phyloP scores from a whole-genome alignment of 192 early-diverging fungal genomes.

The Coemansia sp. region DNA sequence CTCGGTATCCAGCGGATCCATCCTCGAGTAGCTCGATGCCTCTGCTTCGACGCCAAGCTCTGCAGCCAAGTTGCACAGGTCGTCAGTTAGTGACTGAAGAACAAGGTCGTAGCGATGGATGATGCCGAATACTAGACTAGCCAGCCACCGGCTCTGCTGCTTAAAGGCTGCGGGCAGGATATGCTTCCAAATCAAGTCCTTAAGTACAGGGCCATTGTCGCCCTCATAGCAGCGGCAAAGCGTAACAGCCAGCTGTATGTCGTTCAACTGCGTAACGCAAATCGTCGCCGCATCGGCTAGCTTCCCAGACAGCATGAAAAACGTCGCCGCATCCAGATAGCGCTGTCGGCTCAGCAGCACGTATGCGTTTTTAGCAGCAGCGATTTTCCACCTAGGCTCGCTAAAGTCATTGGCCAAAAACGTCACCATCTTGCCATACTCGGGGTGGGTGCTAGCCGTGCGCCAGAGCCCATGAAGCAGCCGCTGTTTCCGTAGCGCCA shows the following conservation, averaged over 20 bases:
- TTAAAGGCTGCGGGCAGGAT: constrained; percentile 40
- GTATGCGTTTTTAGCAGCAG: constrained; percentile 97
- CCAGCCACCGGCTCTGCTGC: constrained; percentile 46
- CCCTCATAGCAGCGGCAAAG: constrained; percentile 92
- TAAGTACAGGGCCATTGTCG: constrained; percentile 50
- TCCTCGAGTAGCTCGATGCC: constrained; percentile 25
- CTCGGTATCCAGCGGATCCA: constrained; percentile 49
- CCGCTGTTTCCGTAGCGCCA: constrained; percentile 87
- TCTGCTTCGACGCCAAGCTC: constrained; percentile 33
- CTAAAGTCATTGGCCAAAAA: constrained; percentile 94
- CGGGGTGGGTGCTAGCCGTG: constrained; percentile 74
- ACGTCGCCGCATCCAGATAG: constrained; percentile 90
- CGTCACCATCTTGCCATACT: constrained; percentile 82
- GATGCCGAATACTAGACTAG: constrained; percentile 43
- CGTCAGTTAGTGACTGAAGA: constrained; percentile 38
- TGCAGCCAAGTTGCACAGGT: constrained; percentile 22
- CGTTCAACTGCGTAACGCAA: constrained; percentile 86
- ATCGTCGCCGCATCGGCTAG: constrained; percentile 91
- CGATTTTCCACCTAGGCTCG: constrained; percentile 84
- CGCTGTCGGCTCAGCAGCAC: constrained; percentile 93
- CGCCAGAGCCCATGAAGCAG: constrained; percentile 90
- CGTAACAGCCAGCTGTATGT: constrained; percentile 88
- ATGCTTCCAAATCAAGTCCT: constrained; percentile 34
- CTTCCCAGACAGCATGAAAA: constrained; percentile 88
- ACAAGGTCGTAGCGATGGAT: constrained; percentile 45